Conservation (phyloP, 75 land plant genomes). For the Pinus tabuliformis region DNA sequence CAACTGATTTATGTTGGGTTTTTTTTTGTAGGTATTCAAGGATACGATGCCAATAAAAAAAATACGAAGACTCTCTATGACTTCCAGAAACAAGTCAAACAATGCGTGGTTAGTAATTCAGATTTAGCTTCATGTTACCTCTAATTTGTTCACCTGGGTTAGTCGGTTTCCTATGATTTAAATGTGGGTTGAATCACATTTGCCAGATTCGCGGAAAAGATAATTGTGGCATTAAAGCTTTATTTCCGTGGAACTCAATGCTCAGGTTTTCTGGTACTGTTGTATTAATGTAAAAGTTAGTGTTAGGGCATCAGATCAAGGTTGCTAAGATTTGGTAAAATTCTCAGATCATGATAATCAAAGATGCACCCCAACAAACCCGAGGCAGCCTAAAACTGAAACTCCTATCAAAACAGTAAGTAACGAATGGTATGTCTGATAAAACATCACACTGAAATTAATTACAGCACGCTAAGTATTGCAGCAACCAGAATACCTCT, state of each 20-base stretch:
- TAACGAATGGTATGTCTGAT: no score
- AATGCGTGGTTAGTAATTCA: constrained; percentile 10
- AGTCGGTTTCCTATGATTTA: background rate
- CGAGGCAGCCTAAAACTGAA: no score
- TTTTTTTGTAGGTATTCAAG: constrained; percentile 7
- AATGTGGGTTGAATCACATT: background rate
- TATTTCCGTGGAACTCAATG: background rate
- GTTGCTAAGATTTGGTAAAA: no score
- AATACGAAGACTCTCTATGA: constrained; percentile 3
- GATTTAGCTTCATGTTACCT: background rate
- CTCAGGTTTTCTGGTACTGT: background rate
- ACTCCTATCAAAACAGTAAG: no score
- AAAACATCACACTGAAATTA: no score
- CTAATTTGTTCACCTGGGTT: no score
- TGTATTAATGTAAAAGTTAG: background rate
- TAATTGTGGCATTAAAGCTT: background rate
- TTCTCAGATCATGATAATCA: no score
- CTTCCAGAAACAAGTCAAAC: constrained; percentile 9
- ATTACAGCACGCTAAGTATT: no score
- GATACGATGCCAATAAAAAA: constrained; percentile 4
- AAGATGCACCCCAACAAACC: no score
- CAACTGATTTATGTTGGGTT: no score
- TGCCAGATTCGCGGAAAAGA: background rate
- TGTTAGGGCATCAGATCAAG: background rate
- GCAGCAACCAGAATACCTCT: no score